Evolutionary conservation across 2,329 filamentous ascomycete genomes (phyloP).

Genomic region (Trichoderma sp.): DNA sequence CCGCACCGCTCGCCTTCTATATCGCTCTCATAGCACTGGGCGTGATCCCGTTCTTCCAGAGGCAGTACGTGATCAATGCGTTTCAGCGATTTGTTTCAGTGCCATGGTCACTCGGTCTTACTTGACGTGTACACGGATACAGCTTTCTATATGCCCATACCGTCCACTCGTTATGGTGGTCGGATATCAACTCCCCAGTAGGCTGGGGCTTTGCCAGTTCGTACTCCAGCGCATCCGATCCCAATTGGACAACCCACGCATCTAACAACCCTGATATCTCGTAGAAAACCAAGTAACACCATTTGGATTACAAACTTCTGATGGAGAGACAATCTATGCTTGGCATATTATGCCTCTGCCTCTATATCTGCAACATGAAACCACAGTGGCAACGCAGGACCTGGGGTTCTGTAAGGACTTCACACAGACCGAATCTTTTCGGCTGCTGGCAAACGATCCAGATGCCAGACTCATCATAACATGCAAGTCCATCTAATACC

Average conservation of each 20-base stretch:
- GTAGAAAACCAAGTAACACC: constrained; percentile 84
- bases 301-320: constrained; percentile 73
- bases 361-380: constrained; percentile 72
- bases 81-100: background rate
- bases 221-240: constrained; percentile 11
- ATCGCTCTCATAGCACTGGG: constrained; percentile 64
- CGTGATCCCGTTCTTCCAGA: constrained; percentile 71
- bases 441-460: constrained; percentile 63
- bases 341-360: constrained; percentile 88
- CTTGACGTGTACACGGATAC: background rate
- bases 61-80: constrained; percentile 62
- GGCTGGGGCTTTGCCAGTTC: constrained; percentile 83
- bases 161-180: constrained; percentile 70
- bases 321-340: constrained; percentile 77
- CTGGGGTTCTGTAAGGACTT: constrained; percentile 56
- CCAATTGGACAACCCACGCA: background rate
- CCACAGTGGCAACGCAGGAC: constrained; percentile 55
- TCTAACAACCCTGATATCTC: background rate
- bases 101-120: constrained; percentile 20
- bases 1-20: constrained; percentile 47
- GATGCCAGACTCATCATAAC: constrained; percentile 64
- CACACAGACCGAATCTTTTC: constrained; percentile 58
- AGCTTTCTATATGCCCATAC: constrained; percentile 85
- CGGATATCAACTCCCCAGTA: constrained; percentile 74
- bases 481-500: constrained; percentile 46